A percentile compares a stretch with the other conserved stretches of the same genome.
Evolutionary conservation across 192 early-diverging fungal species (phyloP).

Genomic region (Tieghemiomyces parasiticus): DNA sequence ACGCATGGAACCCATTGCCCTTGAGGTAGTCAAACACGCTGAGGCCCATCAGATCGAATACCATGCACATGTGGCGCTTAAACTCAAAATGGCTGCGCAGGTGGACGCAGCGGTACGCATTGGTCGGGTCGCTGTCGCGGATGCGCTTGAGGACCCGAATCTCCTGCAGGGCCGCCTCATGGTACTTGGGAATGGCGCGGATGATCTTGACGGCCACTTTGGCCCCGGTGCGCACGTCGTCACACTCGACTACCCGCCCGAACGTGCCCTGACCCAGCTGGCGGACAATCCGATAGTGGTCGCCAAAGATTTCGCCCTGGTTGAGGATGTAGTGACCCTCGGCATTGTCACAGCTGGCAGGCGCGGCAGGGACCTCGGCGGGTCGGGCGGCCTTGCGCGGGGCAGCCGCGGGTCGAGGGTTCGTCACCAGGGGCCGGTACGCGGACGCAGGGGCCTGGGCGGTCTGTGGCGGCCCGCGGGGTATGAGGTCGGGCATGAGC

Average conservation of each 20-base stretch:
- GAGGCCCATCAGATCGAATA: slow-evolving; percentile 79
- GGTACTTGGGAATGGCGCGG: slow-evolving; percentile 84
- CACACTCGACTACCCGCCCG: slow-evolving; percentile 90
- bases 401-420: neutral
- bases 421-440: neutral
- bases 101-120: slow-evolving; percentile 77
- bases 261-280: slow-evolving; percentile 94
- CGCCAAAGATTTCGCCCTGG: slow-evolving; percentile 51
- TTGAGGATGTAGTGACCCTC: slow-evolving; percentile 88
- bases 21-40: slow-evolving; percentile 96
- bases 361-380: neutral
- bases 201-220: slow-evolving; percentile 88
- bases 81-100: slow-evolving; percentile 72
- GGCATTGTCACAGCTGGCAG: slow-evolving; percentile 55
- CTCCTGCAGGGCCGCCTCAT: slow-evolving; percentile 82
- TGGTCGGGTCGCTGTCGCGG: slow-evolving; percentile 63
- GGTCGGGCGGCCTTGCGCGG: neutral
- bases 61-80: slow-evolving; percentile 93
- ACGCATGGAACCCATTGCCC: slow-evolving; percentile 75
- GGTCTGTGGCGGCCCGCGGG: neutral
- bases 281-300: slow-evolving; percentile 65
- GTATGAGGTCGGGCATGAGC: neutral
- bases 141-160: slow-evolving; percentile 72
- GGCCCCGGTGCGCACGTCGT: slow-evolving; percentile 39
- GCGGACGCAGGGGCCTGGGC: neutral